Percentiles rank a stretch among this genome's conserved stretches.
phyloP scores from a whole-genome alignment of 2,329 filamentous ascomycete species.

The Penicillium hordei region DNA sequence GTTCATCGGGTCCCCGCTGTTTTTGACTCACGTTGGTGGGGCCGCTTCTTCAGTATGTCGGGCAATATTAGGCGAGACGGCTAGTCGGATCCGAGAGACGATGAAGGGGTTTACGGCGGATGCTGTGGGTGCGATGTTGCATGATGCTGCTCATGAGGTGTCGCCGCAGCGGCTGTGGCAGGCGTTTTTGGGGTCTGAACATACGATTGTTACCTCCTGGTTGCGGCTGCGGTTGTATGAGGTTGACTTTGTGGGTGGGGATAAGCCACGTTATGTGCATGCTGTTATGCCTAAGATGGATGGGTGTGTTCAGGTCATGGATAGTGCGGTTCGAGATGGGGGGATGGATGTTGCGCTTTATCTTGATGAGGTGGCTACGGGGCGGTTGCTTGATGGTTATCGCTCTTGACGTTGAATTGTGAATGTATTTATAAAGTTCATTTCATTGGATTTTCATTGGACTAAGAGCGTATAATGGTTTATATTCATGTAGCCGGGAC shows the following conservation, averaged over 20 bases:
- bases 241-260: constrained; percentile 41
- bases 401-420: not conserved
- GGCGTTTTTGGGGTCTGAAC: constrained; percentile 45
- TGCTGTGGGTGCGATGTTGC: constrained; percentile 43
- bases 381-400: not conserved
- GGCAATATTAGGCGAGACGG: constrained; percentile 10
- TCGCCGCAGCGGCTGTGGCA: constrained; percentile 53
- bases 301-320: constrained; percentile 47
- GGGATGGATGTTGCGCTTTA: constrained; percentile 20
- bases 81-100: constrained; percentile 34
- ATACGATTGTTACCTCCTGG: constrained; percentile 50
- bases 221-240: constrained; percentile 28
- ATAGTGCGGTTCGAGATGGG: constrained; percentile 22
- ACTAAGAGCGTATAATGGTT: not conserved
- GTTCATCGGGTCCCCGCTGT: constrained; percentile 49
- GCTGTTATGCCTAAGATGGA: constrained; percentile 46
- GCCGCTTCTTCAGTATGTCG: not conserved
- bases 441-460: not conserved
- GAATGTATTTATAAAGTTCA: not conserved
- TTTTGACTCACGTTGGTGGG: constrained; percentile 40
- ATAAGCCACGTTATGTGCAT: constrained; percentile 42
- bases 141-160: constrained; percentile 47
- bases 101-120: constrained; percentile 41
- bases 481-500: not conserved
- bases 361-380: constrained; percentile 9